Base-by-base conservation (phyloP, 73 alveolate genomes). In the Paramecium tetraurelia region DNA sequence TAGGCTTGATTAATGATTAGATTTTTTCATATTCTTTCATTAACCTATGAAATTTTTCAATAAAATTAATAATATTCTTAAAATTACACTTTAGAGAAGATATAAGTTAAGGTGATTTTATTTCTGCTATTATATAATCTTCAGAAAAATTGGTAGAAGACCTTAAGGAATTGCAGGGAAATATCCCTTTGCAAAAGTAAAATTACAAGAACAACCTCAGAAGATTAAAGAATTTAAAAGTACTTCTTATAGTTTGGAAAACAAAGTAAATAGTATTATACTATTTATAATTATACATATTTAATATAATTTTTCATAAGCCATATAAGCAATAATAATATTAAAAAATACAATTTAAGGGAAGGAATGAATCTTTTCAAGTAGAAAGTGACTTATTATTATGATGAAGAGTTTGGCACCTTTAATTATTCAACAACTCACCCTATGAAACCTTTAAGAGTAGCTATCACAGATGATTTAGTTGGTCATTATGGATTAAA, bases 401-500 rank as follows among this genome's bases (percentile, higher is more conserved):
- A 96, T 70, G 98, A 96, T 89, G 98, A 97, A 84, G 98, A 97
- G 48, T 92, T 98, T 18, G 99, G 99, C 4, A 93, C 95, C 57
- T 98, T 93, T 93, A 93, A 97, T 89, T 98, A 97, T 92, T 98
- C 98, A n/a, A 96, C 96, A 36, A 96, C 95, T 75, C 99, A 98
- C 89, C 99, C 99, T 16, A 98, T 98, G 99, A 98, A 98, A 86
- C 99, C 99, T 63, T 33, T 63, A 10, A 75, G 87, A 44, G 76
- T 80, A 29, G 90, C 90, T 24, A 80, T 80, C 4, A 80, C 76
- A 43, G 90, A 80, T 41, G 75, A 80, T 44, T 48, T 80, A 44
- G 75, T 80, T 7, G 76, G 50, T 2, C 90, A 80, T 80, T 43
- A 80, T 80, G 90, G 90, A 10, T 43, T 80, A 12, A 41, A 41